Base-by-base conservation (phyloP, 768 basidiomycete species). In the Crassisporium funariophilum region DNA sequence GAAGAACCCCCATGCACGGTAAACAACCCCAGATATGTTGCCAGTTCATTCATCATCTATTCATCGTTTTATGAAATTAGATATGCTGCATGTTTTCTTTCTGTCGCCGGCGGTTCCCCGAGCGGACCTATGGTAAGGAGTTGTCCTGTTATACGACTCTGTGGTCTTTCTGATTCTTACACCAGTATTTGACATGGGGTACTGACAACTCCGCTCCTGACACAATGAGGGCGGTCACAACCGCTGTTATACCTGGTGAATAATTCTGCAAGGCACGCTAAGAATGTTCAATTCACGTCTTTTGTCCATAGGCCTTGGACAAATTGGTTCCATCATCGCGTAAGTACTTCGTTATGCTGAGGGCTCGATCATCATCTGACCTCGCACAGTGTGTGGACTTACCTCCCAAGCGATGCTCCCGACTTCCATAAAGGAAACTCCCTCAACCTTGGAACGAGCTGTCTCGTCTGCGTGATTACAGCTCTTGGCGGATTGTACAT, bases 181-280 rank as follows among this genome's bases (percentile, higher is more conserved):
- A 29, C 15, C 20, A 76, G 62, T 62, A 70, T 35, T 57, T 77
- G 17, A 64, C 72, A 4, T 77, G 77, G 77, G 75, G 62, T 13
- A 71, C 73, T 15, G 75, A 76, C 47, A 78, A 78, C 47, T 71
- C 76, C 2, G 71, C 74, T 1, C 77, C 76, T 2, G 74, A 77
- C 49, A 78, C 77, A 7, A 68, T 77, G 46, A 63, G 71, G 36
- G 75, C 75, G 2, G 71, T 77, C 11, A 67, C 68, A 1, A 72
- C 72, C 19, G 76, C 72, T 3, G 56, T 73, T 6, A 70, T 79
- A 36, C 70, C 75, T 23, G 72, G 73, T 65, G 48, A n/a, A 19
- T 10, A 40, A 25, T n/a, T n/a, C 16, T 19, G 6, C n/a, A 20
- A 23, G 25, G 31, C 23, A 19, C 3, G 23, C 16, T 10, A 35